Percentiles rank a stretch among this genome's conserved stretches.
Conservation (phyloP, 2,329 filamentous ascomycete genomes). For the Achaetomium macrosporum region DNA sequence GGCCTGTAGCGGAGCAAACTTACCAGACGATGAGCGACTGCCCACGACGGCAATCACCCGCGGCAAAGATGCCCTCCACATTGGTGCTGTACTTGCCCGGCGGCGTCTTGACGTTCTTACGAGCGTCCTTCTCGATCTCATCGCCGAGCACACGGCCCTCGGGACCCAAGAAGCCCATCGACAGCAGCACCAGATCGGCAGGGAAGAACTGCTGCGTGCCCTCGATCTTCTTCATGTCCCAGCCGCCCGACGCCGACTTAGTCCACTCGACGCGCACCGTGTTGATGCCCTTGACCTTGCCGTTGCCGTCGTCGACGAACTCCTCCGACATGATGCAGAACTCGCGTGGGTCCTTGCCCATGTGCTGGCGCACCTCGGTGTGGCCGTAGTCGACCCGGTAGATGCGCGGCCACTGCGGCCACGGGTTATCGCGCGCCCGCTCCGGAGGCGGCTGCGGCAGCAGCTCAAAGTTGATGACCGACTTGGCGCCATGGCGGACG, state of each 20-base stretch:
- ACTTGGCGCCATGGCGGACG: slow-evolving; percentile 90
- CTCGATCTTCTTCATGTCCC: slow-evolving; percentile 98
- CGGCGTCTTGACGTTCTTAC: slow-evolving; percentile 95
- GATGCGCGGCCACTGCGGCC: slow-evolving; percentile 97
- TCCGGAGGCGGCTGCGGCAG: slow-evolving; percentile 86
- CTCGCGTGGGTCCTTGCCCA: slow-evolving; percentile 91
- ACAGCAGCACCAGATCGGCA: slow-evolving; percentile 86
- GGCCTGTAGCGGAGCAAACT: slow-evolving; percentile 33
- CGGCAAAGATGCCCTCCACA: slow-evolving; percentile 81
- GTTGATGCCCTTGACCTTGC: slow-evolving; percentile 92
- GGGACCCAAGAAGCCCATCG: slow-evolving; percentile 95
- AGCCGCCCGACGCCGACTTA: slow-evolving; percentile 79
- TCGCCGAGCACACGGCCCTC: slow-evolving; percentile 83
- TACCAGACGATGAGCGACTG: slow-evolving; percentile 96
- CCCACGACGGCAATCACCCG: slow-evolving; percentile 89
- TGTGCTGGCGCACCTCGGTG: slow-evolving; percentile 90
- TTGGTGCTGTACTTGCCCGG: slow-evolving; percentile 85
- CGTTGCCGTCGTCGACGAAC: slow-evolving; percentile 82
- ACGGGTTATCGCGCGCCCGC: slow-evolving; percentile 90
- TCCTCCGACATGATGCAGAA: slow-evolving; percentile 98
- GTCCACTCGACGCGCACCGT: slow-evolving; percentile 95
- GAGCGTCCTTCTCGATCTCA: slow-evolving; percentile 82
- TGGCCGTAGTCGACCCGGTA: slow-evolving; percentile 99
- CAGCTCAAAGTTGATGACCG: slow-evolving; percentile 93
- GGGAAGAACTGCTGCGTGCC: slow-evolving; percentile 94